Conservation (phyloP, 208 protist species). For the Kentomonas sorsogonicus region DNA sequence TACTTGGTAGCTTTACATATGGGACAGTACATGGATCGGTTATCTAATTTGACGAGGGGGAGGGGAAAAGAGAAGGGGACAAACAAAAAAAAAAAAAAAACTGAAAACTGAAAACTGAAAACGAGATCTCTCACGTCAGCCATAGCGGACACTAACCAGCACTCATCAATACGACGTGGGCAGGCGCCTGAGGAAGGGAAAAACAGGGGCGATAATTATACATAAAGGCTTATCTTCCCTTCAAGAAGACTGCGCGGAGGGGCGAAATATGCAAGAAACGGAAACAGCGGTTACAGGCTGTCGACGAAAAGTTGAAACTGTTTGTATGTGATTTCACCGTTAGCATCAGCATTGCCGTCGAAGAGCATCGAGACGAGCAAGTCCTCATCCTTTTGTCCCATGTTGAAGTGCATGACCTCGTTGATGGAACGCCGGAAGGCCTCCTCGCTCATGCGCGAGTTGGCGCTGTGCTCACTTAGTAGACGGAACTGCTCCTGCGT, state of each 20-base stretch:
- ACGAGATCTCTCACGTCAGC: no score
- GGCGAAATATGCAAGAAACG: no score
- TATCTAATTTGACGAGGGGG: background rate
- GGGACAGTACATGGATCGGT: background rate
- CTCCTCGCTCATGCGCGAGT: conserved; percentile 60
- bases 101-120: background rate
- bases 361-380: conserved; percentile 82
- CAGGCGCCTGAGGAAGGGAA: no score
- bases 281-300: no score
- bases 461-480: conserved; percentile 61
- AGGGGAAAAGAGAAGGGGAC: conserved; percentile 4
- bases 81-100: conserved; percentile 2
- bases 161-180: no score
- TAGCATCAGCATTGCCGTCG: conserved; percentile 71
- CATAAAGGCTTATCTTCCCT: no score
- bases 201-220: no score
- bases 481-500: conserved; percentile 80
- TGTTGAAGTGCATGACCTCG: conserved; percentile 79
- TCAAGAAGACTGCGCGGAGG: no score
- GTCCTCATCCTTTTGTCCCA: conserved; percentile 65
- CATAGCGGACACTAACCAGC: no score
- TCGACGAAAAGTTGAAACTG: conserved; percentile 87
- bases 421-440: conserved; percentile 71
- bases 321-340: conserved; percentile 80
- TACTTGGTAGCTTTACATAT: conserved; percentile 3